phyloP scores from a whole-genome alignment of 208 protist species.

The Trypanosoma scelopori region DNA sequence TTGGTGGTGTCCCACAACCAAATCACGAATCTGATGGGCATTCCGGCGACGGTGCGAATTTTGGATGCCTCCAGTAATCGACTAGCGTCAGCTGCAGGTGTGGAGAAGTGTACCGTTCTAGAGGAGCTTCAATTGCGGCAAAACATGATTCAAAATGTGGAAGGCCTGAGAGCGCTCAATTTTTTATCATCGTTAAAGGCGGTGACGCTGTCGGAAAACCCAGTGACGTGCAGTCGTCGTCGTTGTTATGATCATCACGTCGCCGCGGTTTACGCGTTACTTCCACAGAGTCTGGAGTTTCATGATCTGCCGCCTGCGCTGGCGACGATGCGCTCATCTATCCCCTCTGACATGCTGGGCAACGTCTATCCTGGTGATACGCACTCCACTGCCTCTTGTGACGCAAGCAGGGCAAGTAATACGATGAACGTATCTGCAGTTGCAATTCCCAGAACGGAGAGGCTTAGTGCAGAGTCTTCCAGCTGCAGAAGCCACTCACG shows the following conservation, averaged over 20 bases:
- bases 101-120: slow-evolving; percentile 59
- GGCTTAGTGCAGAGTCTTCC: neutral
- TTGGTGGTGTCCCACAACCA: slow-evolving; percentile 75
- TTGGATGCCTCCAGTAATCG: slow-evolving; percentile 65
- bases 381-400: neutral
- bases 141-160: slow-evolving; percentile 63
- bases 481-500: neutral
- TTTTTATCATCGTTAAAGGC: slow-evolving; percentile 30
- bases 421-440: slow-evolving; percentile 11
- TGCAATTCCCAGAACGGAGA: slow-evolving; percentile 1
- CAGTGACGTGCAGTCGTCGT: slow-evolving; percentile 48
- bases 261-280: slow-evolving; percentile 32
- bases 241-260: slow-evolving; percentile 20
- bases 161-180: slow-evolving; percentile 37
- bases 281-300: slow-evolving; percentile 38
- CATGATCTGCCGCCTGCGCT: slow-evolving; percentile 36
- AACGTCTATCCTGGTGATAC: neutral
- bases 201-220: slow-evolving; percentile 60
- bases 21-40: slow-evolving; percentile 50
- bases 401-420: neutral
- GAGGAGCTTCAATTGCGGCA: slow-evolving; percentile 46
- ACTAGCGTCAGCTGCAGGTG: slow-evolving; percentile 39
- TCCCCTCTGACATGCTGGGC: neutral
- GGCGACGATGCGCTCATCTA: neutral
- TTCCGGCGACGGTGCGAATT: slow-evolving; percentile 51